phyloP scores from a whole-genome alignment of 1,284 basidiomycete genomes.

The Xerocomus minutiporus region DNA sequence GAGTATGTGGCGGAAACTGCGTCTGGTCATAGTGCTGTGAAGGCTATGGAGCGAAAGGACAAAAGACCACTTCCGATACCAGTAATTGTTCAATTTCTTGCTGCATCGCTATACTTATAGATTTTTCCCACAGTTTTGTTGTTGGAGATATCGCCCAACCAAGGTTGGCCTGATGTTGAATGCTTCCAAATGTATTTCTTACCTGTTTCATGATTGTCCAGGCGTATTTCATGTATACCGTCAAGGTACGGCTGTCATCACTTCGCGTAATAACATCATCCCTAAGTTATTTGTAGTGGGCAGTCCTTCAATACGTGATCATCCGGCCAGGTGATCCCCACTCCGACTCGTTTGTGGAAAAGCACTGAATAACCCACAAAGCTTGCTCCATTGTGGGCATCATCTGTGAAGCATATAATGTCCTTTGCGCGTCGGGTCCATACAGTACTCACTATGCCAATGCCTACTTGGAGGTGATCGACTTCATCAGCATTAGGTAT shows the following conservation, averaged over 20 bases:
- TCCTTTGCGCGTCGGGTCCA: conserved; percentile 62
- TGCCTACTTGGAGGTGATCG: conserved; percentile 67
- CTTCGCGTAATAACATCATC: not conserved
- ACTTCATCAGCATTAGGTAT: conserved; percentile 77
- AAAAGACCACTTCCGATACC: conserved; percentile 73
- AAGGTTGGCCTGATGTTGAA: conserved; percentile 45
- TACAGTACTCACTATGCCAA: conserved; percentile 62
- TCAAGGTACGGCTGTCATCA: conserved; percentile 52
- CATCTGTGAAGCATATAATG: conserved; percentile 60
- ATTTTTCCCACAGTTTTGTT: conserved; percentile 51
- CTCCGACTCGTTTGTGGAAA: conserved; percentile 27
- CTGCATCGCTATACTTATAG: not conserved
- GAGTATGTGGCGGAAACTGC: conserved; percentile 78
- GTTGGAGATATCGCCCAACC: conserved; percentile 73
- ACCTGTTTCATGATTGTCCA: conserved; percentile 24
- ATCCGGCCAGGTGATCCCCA: conserved; percentile 58
- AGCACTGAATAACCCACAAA: conserved; percentile 14
- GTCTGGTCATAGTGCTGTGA: conserved; percentile 53
- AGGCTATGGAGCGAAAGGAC: conserved; percentile 74
- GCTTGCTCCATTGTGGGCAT: conserved; percentile 65
- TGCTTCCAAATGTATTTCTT: not conserved
- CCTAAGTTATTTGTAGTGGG: conserved; percentile 48
- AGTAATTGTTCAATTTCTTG: conserved; percentile 32
- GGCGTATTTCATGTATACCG: conserved; percentile 84
- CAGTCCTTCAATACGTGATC: conserved; percentile 80